Conservation (phyloP, 345 rosid species). For the Corchorus olitorius region DNA sequence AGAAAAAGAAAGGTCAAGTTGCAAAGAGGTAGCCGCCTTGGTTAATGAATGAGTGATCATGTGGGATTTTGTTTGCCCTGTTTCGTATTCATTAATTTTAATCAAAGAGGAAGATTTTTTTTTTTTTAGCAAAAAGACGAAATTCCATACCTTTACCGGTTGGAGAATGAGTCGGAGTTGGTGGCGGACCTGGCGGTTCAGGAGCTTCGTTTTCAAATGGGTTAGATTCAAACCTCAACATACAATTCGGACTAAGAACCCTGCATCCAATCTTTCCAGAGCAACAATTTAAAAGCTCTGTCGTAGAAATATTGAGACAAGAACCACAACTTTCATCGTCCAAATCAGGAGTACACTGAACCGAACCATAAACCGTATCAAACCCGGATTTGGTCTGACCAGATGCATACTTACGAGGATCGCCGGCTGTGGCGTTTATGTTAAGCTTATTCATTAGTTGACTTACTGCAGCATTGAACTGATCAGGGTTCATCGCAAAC, state of each 20-base stretch:
- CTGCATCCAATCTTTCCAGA: constrained; percentile 35
- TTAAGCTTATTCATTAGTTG: constrained; percentile 9
- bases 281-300: constrained; percentile 32
- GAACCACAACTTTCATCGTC: constrained; percentile 33
- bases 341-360: constrained; percentile 66
- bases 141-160: background rate
- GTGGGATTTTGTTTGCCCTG: too few species aligned
- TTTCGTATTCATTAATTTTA: too few species aligned
- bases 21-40: too few species aligned
- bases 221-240: constrained; percentile 26
- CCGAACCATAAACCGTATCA: constrained; percentile 24
- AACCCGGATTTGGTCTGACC: background rate
- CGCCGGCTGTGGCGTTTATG: background rate
- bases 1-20: too few species aligned
- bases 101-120: too few species aligned
- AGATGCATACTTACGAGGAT: constrained; percentile 19
- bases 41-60: too few species aligned
- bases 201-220: constrained; percentile 20
- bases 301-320: constrained; percentile 33
- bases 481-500: constrained; percentile 26
- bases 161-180: background rate
- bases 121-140: background rate
- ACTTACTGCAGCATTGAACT: constrained; percentile 31
- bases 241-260: constrained; percentile 31
- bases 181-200: background rate